phyloP scores from a whole-genome alignment of 2,329 filamentous ascomycete genomes.

The Westerdykella ornata region DNA sequence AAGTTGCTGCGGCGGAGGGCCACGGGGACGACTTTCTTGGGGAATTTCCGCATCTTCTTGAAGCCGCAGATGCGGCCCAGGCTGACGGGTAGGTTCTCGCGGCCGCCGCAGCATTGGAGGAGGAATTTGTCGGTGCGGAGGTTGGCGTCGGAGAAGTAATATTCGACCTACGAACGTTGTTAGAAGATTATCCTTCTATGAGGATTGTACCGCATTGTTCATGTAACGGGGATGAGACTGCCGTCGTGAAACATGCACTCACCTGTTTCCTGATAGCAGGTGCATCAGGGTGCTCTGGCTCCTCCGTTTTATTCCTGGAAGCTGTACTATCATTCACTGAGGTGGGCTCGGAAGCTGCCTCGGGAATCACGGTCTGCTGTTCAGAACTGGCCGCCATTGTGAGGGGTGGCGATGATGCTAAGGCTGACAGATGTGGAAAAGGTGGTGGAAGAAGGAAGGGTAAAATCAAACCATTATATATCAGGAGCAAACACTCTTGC shows the following conservation, averaged over 20 bases:
- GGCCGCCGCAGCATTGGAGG: slow-evolving; percentile 36
- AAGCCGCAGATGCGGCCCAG: slow-evolving; percentile 42
- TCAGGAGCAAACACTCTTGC: too few species aligned
- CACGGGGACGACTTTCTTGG: slow-evolving; percentile 33
- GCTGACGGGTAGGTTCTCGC: slow-evolving; percentile 40
- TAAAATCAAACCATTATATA: too few species aligned
- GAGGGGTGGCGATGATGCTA: too few species aligned
- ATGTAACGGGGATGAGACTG: neutral
- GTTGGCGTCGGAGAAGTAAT: slow-evolving; percentile 47
- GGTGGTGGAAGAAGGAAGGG: too few species aligned
- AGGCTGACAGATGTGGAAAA: too few species aligned
- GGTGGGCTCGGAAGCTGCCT: too few species aligned
- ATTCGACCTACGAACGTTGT: slow-evolving; percentile 39
- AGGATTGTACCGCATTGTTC: neutral
- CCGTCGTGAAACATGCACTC: neutral
- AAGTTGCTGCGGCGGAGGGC: slow-evolving; percentile 39
- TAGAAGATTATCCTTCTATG: neutral
- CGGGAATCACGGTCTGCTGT: too few species aligned
- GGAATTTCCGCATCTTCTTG: slow-evolving; percentile 43
- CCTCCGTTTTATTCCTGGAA: too few species aligned
- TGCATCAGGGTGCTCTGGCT: neutral
- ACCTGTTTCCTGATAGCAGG: neutral
- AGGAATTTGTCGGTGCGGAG: slow-evolving; percentile 40
- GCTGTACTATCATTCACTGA: too few species aligned
- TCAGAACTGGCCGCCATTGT: too few species aligned